Conservation (phyloP, 2,329 filamentous ascomycete genomes). For the Ophiostoma perfectum region DNA sequence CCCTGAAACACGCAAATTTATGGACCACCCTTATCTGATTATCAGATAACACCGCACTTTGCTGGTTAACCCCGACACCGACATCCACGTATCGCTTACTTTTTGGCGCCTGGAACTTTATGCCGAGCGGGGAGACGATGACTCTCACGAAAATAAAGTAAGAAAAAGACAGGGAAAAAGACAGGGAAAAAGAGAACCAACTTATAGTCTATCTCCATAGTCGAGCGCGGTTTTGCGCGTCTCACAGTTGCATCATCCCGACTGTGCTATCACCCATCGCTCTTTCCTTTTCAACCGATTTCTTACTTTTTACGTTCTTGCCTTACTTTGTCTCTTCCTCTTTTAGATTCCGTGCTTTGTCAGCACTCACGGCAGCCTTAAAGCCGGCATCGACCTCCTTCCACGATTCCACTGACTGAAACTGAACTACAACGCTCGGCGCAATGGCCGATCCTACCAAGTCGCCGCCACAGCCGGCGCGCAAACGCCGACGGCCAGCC, state of each 20-base stretch:
- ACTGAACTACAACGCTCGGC: too few relatives aligned
- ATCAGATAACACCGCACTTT: background rate
- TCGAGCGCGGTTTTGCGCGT: background rate
- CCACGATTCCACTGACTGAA: too few relatives aligned
- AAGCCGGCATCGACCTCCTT: background rate
- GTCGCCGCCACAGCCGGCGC: constrained; percentile 16
- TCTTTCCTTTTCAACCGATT: background rate
- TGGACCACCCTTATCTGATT: background rate
- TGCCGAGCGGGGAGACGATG: constrained; percentile 10
- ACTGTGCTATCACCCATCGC: background rate
- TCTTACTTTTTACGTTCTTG: background rate
- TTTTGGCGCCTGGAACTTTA: background rate
- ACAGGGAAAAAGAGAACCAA: background rate
- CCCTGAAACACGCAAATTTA: background rate
- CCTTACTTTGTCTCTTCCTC: background rate
- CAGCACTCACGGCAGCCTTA: background rate
- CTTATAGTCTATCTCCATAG: background rate
- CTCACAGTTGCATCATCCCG: background rate
- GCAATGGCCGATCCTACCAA: background rate
- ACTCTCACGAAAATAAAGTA: background rate
- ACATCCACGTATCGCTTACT: background rate
- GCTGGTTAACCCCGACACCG: background rate
- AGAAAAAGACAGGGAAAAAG: background rate
- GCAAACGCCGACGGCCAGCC: constrained; percentile 33
- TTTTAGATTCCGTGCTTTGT: background rate